Percentiles rank a stretch among this genome's conserved stretches.
These are phyloP conservation scores for Aegilops tauschii DNA, from an alignment of 176 grass and related monocot genomes.

Conservation along the genomic window DNA sequence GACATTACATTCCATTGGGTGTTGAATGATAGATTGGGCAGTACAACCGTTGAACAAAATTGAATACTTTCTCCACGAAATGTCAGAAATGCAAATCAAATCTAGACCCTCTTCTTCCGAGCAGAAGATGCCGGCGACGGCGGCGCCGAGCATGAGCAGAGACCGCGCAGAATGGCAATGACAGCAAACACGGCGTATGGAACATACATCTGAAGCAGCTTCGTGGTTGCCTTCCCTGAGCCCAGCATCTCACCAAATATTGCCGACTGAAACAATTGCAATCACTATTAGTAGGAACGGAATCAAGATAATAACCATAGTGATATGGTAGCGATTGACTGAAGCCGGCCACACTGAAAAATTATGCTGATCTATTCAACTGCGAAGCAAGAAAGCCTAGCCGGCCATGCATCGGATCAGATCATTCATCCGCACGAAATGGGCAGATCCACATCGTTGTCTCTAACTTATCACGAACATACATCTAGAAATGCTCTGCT, in stretches of 20 bases:
- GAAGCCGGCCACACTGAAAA: background rate
- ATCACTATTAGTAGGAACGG: background rate
- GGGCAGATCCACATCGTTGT: background rate
- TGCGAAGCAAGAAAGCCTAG: background rate
- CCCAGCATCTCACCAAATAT: slow-evolving; percentile 54
- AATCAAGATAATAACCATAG: background rate
- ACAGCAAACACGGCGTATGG: slow-evolving; percentile 49
- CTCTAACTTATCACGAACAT: background rate
- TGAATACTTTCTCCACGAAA: background rate
- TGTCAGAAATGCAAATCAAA: background rate
- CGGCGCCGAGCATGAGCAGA: slow-evolving; percentile 14
- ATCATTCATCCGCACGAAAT: background rate
- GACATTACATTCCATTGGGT: background rate
- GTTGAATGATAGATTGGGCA: background rate
- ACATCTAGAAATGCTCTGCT: background rate
- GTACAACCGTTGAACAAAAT: background rate
- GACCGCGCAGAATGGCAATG: slow-evolving; percentile 54
- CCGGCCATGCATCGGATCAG: background rate
- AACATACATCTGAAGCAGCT: slow-evolving; percentile 62
- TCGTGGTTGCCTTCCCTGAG: slow-evolving; percentile 57
- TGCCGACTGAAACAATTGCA: slow-evolving; percentile 52
- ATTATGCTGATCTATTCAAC: background rate
- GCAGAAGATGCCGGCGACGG: slow-evolving; percentile 23
- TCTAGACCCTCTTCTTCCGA: slow-evolving; percentile 45
- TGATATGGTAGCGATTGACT: background rate